phyloP scores from a whole-genome alignment of 768 basidiomycete genomes.

The Fomitopsis serialis region DNA sequence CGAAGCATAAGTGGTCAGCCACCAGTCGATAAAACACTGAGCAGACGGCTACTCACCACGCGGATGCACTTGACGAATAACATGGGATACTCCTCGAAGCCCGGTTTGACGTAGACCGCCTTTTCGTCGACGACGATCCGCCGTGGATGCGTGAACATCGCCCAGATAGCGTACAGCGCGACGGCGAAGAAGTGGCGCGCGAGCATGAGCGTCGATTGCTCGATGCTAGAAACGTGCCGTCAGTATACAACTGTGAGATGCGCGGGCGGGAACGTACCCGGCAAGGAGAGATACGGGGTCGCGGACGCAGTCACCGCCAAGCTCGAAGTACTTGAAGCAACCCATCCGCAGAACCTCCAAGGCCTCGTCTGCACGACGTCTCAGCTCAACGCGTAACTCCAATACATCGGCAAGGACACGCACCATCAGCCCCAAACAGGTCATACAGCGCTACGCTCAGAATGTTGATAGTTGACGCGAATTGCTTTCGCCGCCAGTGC shows the following conservation, averaged over 20 bases:
- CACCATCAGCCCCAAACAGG: conserved; percentile 90
- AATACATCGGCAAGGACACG: conserved; percentile 23
- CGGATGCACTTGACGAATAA: conserved; percentile 54
- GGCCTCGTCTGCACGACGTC: conserved; percentile 44
- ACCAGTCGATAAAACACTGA: no score
- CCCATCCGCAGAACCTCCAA: conserved; percentile 68
- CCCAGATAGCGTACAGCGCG: conserved; percentile 91
- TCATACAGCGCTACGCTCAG: conserved; percentile 92
- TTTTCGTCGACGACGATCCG: conserved; percentile 33
- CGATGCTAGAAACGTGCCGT: conserved; percentile 43
- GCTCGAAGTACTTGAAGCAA: conserved; percentile 97
- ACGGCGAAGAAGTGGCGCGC: conserved; percentile 94
- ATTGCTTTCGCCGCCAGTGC: conserved; percentile 86
- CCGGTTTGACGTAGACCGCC: conserved; percentile 33
- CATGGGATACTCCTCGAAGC: conserved; percentile 61
- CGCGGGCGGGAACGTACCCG: conserved; percentile 48
- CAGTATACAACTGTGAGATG: not conserved
- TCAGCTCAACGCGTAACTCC: not conserved
- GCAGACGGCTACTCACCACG: conserved; percentile 64
- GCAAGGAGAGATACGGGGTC: conserved; percentile 90
- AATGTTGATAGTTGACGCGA: conserved; percentile 86
- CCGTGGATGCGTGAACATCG: conserved; percentile 68
- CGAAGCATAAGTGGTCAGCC: not conserved
- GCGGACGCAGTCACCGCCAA: conserved; percentile 81
- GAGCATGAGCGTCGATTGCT: conserved; percentile 74